Conservation (phyloP, 1,284 basidiomycete species). For the Leccinum holopus region DNA sequence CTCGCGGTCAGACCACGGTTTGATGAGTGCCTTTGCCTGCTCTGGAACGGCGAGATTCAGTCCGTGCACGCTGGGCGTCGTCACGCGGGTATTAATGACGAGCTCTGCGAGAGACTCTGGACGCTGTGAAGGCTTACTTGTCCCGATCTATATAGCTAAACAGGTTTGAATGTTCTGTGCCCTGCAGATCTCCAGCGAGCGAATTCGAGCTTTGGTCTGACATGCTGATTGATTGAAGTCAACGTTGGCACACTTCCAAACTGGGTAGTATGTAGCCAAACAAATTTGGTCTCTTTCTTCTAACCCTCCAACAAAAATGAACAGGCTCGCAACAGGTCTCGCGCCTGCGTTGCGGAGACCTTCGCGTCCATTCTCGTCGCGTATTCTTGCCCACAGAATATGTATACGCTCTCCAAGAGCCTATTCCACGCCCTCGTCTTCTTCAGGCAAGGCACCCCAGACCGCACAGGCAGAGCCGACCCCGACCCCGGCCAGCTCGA, state of each 20-base stretch:
- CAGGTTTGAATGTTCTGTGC: slow-evolving; percentile 54
- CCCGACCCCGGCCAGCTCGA: slow-evolving; percentile 5
- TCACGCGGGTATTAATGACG: slow-evolving; percentile 9
- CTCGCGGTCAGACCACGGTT: slow-evolving; percentile 77
- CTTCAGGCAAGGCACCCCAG: slow-evolving; percentile 9
- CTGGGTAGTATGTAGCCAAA: slow-evolving; percentile 3
- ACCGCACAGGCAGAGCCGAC: slow-evolving; percentile 3
- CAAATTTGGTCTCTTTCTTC: slow-evolving; percentile 3
- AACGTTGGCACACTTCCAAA: slow-evolving; percentile 15
- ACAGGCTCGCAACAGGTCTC: not conserved
- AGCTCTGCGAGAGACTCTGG: not conserved
- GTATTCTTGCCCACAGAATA: not conserved
- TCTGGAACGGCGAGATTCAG: slow-evolving; percentile 76
- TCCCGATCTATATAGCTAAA: slow-evolving; percentile 66
- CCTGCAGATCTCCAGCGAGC: slow-evolving; percentile 30
- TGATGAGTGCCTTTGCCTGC: slow-evolving; percentile 70
- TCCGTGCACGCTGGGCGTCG: slow-evolving; percentile 65
- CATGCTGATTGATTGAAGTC: slow-evolving; percentile 9
- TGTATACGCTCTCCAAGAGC: slow-evolving; percentile 4
- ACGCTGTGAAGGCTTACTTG: slow-evolving; percentile 47
- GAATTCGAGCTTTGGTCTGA: slow-evolving; percentile 25
- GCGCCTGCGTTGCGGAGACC: slow-evolving; percentile 16
- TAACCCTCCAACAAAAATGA: not conserved
- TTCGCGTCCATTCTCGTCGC: slow-evolving; percentile 7
- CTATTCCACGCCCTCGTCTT: slow-evolving; percentile 17